Percentiles rank a stretch among this genome's conserved stretches.
Conservation (phyloP, 257 asterid species). For the Petrea volubilis region DNA sequence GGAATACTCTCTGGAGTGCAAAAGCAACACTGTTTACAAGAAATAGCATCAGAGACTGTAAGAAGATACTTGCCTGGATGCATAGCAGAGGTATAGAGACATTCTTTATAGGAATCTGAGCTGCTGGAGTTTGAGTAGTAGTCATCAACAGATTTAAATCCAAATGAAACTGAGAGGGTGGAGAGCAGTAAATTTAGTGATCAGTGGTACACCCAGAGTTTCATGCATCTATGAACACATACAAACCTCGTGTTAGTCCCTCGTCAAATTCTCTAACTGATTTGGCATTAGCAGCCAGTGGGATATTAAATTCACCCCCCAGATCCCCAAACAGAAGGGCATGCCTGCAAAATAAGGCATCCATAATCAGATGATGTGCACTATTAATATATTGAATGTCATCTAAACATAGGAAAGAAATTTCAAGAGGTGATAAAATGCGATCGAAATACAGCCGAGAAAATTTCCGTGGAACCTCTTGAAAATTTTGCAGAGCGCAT, state of each 20-base stretch:
- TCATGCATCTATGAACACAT: constrained; percentile 25
- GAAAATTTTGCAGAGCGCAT: constrained; percentile 76
- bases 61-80: constrained; percentile 72
- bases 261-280: constrained; percentile 93
- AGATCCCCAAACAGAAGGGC: constrained; percentile 86
- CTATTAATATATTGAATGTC: constrained; percentile 6
- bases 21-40: not conserved
- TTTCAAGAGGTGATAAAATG: constrained; percentile 2
- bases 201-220: not conserved
- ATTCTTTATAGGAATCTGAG: constrained; percentile 72
- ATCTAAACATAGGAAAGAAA: not conserved
- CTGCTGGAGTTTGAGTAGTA: constrained; percentile 95
- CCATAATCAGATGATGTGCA: constrained; percentile 4
- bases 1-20: not conserved
- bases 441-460: constrained; percentile 11
- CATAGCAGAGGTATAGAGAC: constrained; percentile 82
- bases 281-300: constrained; percentile 72
- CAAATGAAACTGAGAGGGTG: constrained; percentile 75
- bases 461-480: constrained; percentile 49
- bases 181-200: constrained; percentile 14
- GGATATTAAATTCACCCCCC: constrained; percentile 83
- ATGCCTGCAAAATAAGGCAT: constrained; percentile 56
- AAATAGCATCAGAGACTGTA: constrained; percentile 15
- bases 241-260: constrained; percentile 83
- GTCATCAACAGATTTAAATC: constrained; percentile 95